These are phyloP conservation scores for Fraxinus baroniana DNA, from an alignment of 305 asterid species.

Conservation along the genomic window DNA sequence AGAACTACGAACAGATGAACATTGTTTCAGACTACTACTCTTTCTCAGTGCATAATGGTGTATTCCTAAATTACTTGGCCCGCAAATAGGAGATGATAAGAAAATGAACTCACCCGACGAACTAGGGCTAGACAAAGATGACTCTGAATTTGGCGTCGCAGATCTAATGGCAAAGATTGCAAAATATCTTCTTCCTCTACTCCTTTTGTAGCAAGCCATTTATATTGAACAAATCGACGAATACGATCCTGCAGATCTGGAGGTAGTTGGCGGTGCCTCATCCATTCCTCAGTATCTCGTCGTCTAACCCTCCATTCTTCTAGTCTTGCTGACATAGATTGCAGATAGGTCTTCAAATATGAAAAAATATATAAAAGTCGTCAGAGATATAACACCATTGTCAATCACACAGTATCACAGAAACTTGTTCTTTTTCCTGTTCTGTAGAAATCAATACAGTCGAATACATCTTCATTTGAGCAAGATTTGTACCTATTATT, in stretches of 20 bases:
- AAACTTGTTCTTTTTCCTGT: background rate
- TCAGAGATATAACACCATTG: background rate
- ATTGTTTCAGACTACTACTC: background rate
- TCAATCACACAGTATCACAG: background rate
- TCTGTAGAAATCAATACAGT: background rate
- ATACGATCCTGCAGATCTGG: conserved; percentile 72
- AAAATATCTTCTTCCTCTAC: conserved; percentile 78
- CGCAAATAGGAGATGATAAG: background rate
- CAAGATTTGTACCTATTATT: background rate
- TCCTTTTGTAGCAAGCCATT: conserved; percentile 87
- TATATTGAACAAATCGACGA: conserved; percentile 75
- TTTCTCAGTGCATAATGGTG: background rate
- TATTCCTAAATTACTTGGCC: background rate
- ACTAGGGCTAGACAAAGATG: conserved; percentile 88
- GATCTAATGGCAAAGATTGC: conserved; percentile 67
- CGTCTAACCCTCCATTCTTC: conserved; percentile 88
- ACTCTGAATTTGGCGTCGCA: conserved; percentile 70
- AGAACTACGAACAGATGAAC: background rate
- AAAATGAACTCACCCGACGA: conserved; percentile 70
- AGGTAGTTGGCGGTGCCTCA: conserved; percentile 89
- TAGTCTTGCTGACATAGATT: conserved; percentile 77
- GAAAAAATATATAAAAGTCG: conserved; percentile 13
- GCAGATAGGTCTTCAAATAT: conserved; percentile 60
- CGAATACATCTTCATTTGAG: background rate
- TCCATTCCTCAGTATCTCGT: conserved; percentile 94